Conservation (phyloP, 1,139 yeast species). For the Protomyces inouyei region DNA sequence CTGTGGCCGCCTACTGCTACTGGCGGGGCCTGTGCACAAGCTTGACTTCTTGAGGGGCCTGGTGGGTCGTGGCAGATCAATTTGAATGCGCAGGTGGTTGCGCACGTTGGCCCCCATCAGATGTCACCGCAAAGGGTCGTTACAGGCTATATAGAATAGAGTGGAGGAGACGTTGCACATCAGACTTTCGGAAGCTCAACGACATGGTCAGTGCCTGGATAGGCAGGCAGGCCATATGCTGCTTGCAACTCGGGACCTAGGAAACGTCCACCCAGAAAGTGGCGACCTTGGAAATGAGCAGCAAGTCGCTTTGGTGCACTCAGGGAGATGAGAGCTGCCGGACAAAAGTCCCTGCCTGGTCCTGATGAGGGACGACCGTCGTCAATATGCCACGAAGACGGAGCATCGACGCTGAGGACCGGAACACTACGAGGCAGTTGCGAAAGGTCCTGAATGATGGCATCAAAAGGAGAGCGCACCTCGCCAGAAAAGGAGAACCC, state of each 20-base stretch:
- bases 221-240: slow-evolving; percentile 61
- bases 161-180: too few relatives aligned
- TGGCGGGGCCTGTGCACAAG: too few relatives aligned
- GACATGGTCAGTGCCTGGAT: slow-evolving; percentile 53
- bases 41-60: too few relatives aligned
- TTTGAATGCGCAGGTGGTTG: too few relatives aligned
- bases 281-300: slow-evolving; percentile 48
- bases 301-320: slow-evolving; percentile 96
- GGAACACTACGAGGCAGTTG: slow-evolving; percentile 39
- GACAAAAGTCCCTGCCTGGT: slow-evolving; percentile 44
- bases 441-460: slow-evolving; percentile 46
- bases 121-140: too few relatives aligned
- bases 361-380: slow-evolving; percentile 60
- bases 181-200: slow-evolving; percentile 2
- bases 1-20: too few relatives aligned
- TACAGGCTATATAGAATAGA: too few relatives aligned
- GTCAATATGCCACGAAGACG: slow-evolving; percentile 95
- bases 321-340: slow-evolving; percentile 67
- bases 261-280: slow-evolving; percentile 88
- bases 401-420: slow-evolving; percentile 79
- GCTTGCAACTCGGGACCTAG: slow-evolving; percentile 60
- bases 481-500: slow-evolving; percentile 95
- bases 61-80: too few relatives aligned
- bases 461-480: slow-evolving; percentile 69
- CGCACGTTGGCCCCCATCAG: too few relatives aligned